These are phyloP conservation scores for Lathyrus oleraceus DNA, from an alignment of 306 rosid genomes.

Conservation along the genomic window DNA sequence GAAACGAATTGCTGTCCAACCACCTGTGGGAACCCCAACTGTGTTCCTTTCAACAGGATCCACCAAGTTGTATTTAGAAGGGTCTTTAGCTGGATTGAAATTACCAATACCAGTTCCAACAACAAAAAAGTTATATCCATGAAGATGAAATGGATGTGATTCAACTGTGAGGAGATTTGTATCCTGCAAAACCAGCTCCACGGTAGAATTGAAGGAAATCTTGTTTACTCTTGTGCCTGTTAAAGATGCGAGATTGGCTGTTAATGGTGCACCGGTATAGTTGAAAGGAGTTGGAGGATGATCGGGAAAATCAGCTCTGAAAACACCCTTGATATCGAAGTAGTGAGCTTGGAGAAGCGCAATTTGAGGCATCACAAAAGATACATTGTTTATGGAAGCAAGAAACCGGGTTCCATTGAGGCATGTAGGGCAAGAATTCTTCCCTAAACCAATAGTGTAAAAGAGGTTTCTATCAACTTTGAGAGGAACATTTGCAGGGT, in stretches of 20 bases:
- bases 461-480: conserved; percentile 68
- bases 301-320: conserved; percentile 71
- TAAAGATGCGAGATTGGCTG: conserved; percentile 56
- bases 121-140: conserved; percentile 50
- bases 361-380: conserved; percentile 68
- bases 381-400: conserved; percentile 77
- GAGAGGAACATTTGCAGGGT: conserved; percentile 79
- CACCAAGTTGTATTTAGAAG: conserved; percentile 56
- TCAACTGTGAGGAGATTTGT: conserved; percentile 70
- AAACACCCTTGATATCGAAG: conserved; percentile 67
- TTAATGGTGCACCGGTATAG: conserved; percentile 66
- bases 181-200: conserved; percentile 72
- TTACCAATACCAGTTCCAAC: conserved; percentile 78
- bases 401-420: conserved; percentile 64
- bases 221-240: conserved; percentile 66
- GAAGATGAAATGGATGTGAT: conserved; percentile 83
- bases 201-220: conserved; percentile 67
- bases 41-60: conserved; percentile 89
- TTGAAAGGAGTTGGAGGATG: conserved; percentile 58
- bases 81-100: conserved; percentile 48
- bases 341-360: conserved; percentile 85
- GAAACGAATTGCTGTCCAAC: conserved; percentile 80
- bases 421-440: conserved; percentile 60
- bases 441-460: conserved; percentile 68
- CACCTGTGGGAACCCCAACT: conserved; percentile 75